Percentiles rank a stretch among this genome's conserved stretches.
Evolutionary conservation across 2,329 filamentous ascomycete genomes (phyloP).

Genomic region (Parastagonospora avenae): DNA sequence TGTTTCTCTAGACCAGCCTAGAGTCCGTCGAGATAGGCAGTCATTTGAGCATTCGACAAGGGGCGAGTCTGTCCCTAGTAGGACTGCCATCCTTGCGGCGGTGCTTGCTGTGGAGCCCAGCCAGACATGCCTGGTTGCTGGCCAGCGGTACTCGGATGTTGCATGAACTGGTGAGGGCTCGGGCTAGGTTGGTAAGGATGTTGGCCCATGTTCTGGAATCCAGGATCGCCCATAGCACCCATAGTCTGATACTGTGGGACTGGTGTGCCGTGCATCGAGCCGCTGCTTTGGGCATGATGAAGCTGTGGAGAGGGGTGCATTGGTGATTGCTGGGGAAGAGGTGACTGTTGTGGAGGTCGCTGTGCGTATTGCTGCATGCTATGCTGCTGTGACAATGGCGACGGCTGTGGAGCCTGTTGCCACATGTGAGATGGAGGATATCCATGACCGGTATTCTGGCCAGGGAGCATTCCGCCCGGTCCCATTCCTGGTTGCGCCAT

Average conservation of each 20-base stretch:
- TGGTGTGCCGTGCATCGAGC: slow-evolving; percentile 50
- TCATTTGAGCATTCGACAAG: background rate
- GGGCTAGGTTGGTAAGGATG: slow-evolving; percentile 57
- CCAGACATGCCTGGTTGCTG: slow-evolving; percentile 59
- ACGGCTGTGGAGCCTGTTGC: slow-evolving; percentile 55
- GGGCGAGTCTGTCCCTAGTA: slow-evolving; percentile 25
- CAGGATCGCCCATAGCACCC: slow-evolving; percentile 50
- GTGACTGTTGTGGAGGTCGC: slow-evolving; percentile 48
- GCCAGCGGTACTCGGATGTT: slow-evolving; percentile 48
- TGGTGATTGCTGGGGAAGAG: slow-evolving; percentile 54
- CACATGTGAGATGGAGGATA: slow-evolving; percentile 56
- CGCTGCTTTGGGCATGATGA: slow-evolving; percentile 50
- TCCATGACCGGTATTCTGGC: slow-evolving; percentile 53
- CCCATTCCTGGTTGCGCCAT: slow-evolving; percentile 43
- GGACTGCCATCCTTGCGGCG: slow-evolving; percentile 49
- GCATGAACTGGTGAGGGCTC: slow-evolving; percentile 54
- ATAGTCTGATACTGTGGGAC: slow-evolving; percentile 54
- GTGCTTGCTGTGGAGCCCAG: slow-evolving; percentile 53
- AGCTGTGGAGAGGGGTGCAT: slow-evolving; percentile 57
- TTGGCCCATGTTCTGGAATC: slow-evolving; percentile 54
- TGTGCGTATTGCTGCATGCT: slow-evolving; percentile 53
- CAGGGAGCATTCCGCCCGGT: slow-evolving; percentile 43
- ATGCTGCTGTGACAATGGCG: slow-evolving; percentile 54
- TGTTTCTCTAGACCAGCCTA: slow-evolving; percentile 15
- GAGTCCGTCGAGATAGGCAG: slow-evolving; percentile 1